Percentiles rank a stretch among this genome's conserved stretches.
These are phyloP conservation scores for Apodospora peruviana DNA, from an alignment of 495 filamentous ascomycete genomes.

Conservation along the genomic window DNA sequence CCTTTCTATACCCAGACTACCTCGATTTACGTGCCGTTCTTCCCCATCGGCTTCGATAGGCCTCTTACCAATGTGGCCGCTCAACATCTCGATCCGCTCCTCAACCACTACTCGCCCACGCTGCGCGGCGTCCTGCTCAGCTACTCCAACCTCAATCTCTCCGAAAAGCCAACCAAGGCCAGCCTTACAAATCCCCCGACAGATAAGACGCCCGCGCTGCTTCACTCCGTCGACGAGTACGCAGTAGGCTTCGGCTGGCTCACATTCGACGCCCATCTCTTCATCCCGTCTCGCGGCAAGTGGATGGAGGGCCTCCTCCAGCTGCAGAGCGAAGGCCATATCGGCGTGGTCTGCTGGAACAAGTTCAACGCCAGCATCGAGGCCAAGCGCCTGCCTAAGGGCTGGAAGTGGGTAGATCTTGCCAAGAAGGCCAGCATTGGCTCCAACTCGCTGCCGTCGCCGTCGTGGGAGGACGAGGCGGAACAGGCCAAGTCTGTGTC, in stretches of 20 bases:
- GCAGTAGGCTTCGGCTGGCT: constrained; percentile 43
- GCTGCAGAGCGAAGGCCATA: constrained; percentile 43
- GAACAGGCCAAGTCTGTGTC: constrained; percentile 1
- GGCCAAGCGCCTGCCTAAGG: constrained; percentile 35
- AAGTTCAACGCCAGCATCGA: constrained; percentile 48
- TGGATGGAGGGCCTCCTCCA: constrained; percentile 45
- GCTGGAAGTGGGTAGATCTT: constrained; percentile 43
- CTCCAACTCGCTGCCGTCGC: constrained; percentile 4
- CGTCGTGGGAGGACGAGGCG: constrained; percentile 9
- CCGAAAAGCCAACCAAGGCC: constrained; percentile 33
- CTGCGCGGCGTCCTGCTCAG: constrained; percentile 40
- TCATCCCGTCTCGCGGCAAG: constrained; percentile 39
- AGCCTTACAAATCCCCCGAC: constrained; percentile 25
- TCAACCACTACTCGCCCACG: constrained; percentile 41
- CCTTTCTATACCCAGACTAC: constrained; percentile 45
- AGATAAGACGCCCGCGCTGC: constrained; percentile 31
- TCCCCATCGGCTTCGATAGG: constrained; percentile 38
- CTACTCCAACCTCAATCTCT: constrained; percentile 41
- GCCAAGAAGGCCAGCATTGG: constrained; percentile 17
- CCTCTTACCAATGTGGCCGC: constrained; percentile 37
- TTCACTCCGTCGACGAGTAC: constrained; percentile 39
- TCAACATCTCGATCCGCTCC: constrained; percentile 40
- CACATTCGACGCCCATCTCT: constrained; percentile 40
- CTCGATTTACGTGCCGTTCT: constrained; percentile 44
- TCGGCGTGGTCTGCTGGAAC: constrained; percentile 45